Base-by-base conservation (phyloP, 1,284 basidiomycete species). In the Tausonia pullulans region DNA sequence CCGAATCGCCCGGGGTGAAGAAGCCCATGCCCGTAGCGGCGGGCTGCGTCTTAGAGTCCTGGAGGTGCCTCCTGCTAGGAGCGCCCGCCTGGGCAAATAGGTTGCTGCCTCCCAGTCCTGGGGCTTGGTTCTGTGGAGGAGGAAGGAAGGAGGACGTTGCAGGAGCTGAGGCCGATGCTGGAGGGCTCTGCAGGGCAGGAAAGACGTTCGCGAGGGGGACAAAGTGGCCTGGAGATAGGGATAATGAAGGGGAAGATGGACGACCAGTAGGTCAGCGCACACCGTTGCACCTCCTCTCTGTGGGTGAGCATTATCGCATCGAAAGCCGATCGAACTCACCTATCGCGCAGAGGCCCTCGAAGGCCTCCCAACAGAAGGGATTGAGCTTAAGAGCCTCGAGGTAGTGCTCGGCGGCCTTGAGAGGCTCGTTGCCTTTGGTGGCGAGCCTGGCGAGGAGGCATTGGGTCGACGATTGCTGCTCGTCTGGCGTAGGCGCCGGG, bases 291-390 rank as follows among this genome's bases (percentile, higher is more conserved):
- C 58, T 27, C 50, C 55, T 66, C 49, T 69, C 58, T 16, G 60
- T 58, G 40, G 62, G 56, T 46, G 65, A 60, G 8, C 62, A 61
- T 13, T 60, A 49, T 16, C 62, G 58, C 44, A 41, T n/a, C 6
- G 3, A 5, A 13, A 39, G 16, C 5, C 8, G 45, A 43, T 44
- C 43, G 14, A 7, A 79, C 81, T 69, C 69, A 90, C 93, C 92
- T 51, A 90, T 78, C 60, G 83, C 78, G 74, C 92, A 96, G 43
- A 97, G 76, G 0, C 89, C 91, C 69, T 90, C 88, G 72, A 94
- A 90, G 0, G 93, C 93, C 74, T 97, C 93, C 92, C 92, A 96
- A 58, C 93, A 77, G 76, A 90, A 84, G 39, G 89, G 88, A 74
- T 92, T 86, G 58, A 87, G 75, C 13, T 77, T 74, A 63, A 96